Percentiles rank a stretch among this genome's conserved stretches.
These are phyloP conservation scores for Exophiala phaeomuriformis DNA, from an alignment of 2,329 filamentous ascomycete genomes.

Conservation along the genomic window DNA sequence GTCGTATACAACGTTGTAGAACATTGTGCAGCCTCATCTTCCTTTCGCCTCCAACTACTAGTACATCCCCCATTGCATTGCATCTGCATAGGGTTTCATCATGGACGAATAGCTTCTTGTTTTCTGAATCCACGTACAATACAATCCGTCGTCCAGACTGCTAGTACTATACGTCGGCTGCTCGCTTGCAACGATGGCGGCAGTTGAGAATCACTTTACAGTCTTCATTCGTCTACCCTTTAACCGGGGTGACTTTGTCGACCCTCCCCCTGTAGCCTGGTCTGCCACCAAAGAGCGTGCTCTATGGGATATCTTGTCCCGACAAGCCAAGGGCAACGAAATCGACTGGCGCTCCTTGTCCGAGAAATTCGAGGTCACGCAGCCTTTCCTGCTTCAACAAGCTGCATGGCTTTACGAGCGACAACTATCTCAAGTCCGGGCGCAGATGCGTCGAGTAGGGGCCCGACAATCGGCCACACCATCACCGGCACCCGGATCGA, in stretches of 20 bases:
- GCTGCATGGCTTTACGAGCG: slow-evolving; percentile 89
- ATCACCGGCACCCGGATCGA: slow-evolving; percentile 39
- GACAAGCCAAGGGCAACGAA: slow-evolving; percentile 62
- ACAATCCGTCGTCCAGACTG: no score
- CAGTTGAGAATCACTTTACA: slow-evolving; percentile 44
- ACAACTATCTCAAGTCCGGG: slow-evolving; percentile 80
- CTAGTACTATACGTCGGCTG: no score
- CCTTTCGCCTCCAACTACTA: no score
- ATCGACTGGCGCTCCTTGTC: slow-evolving; percentile 70
- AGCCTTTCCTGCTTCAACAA: slow-evolving; percentile 85
- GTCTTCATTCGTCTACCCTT: slow-evolving; percentile 89
- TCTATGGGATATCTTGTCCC: slow-evolving; percentile 84
- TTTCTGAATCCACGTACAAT: no score
- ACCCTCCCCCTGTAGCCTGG: slow-evolving; percentile 87
- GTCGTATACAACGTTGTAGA: no score
- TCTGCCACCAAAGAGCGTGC: slow-evolving; percentile 76
- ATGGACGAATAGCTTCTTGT: no score
- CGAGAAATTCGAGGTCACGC: slow-evolving; percentile 70
- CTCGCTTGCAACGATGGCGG: slow-evolving; percentile 13
- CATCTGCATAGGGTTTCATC: no score
- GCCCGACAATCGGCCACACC: slow-evolving; percentile 36
- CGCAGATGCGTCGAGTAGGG: slow-evolving; percentile 68
- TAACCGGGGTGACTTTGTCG: slow-evolving; percentile 75
- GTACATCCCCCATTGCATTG: no score
- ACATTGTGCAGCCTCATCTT: no score